Evolutionary conservation across 2,329 filamentous ascomycete species (phyloP).

Genomic region (Beauveria australis): DNA sequence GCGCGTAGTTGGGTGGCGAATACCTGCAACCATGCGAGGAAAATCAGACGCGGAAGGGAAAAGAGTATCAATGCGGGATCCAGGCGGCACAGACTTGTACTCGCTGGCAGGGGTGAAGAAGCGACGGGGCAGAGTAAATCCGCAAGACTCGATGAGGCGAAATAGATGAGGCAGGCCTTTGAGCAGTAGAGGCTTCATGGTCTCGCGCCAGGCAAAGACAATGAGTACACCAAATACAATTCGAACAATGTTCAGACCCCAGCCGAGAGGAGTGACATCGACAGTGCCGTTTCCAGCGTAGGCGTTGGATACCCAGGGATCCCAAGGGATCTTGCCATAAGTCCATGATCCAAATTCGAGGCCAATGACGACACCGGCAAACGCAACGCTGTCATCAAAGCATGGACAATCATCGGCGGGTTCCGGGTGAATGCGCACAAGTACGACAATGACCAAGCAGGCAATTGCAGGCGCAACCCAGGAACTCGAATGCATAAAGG

Average conservation of each 20-base stretch:
- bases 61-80: slow-evolving; percentile 68
- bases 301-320: slow-evolving; percentile 36
- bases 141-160: slow-evolving; percentile 70
- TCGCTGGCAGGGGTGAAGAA: slow-evolving; percentile 89
- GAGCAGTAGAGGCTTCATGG: slow-evolving; percentile 78
- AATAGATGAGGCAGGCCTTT: slow-evolving; percentile 76
- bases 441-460: slow-evolving; percentile 57
- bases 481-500: slow-evolving; percentile 58
- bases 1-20: slow-evolving; percentile 63
- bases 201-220: slow-evolving; percentile 83
- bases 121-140: slow-evolving; percentile 72
- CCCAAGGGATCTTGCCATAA: slow-evolving; percentile 49
- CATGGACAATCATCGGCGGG: slow-evolving; percentile 95
- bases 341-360: slow-evolving; percentile 79
- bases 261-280: slow-evolving; percentile 57
- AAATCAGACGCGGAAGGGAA: slow-evolving; percentile 86
- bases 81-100: slow-evolving; percentile 73
- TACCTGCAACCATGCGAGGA: slow-evolving; percentile 70
- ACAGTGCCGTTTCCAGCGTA: slow-evolving; percentile 48
- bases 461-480: slow-evolving; percentile 58
- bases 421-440: slow-evolving; percentile 88
- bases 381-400: slow-evolving; percentile 92
- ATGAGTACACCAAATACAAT: slow-evolving; percentile 72
- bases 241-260: slow-evolving; percentile 53
- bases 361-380: slow-evolving; percentile 83